A percentile compares a stretch with the other conserved stretches of the same genome.
Conservation (phyloP, 768 basidiomycete genomes). For the Xerocomellus dryophilus region DNA sequence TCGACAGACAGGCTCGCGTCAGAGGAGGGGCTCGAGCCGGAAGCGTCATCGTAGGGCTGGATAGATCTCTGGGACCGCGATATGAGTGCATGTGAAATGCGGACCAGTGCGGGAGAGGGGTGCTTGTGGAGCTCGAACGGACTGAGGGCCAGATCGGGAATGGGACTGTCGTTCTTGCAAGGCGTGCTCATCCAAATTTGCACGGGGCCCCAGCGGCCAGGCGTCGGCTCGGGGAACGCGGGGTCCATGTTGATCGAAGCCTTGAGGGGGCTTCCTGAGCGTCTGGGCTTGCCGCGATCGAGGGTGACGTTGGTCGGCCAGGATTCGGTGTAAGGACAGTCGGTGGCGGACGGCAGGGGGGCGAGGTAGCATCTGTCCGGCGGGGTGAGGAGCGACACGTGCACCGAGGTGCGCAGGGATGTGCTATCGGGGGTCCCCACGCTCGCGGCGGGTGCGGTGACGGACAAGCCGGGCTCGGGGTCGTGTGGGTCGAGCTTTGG, state of each 20-base stretch:
- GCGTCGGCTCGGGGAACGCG: constrained; percentile 3
- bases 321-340: constrained; percentile 23
- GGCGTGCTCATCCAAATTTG: constrained; percentile 29
- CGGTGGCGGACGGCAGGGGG: constrained; percentile 12
- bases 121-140: constrained; percentile 2
- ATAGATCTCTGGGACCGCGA: constrained; percentile 18
- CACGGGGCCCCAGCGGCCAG: constrained; percentile 12
- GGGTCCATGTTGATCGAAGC: constrained; percentile 5
- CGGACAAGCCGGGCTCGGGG: constrained; percentile 17
- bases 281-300: constrained; percentile 11
- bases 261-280: constrained; percentile 24
- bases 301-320: constrained; percentile 13
- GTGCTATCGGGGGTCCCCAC: constrained; percentile 7
- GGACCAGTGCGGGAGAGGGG: background rate
- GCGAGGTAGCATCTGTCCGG: constrained; percentile 24
- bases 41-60: constrained; percentile 9
- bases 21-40: constrained; percentile 4
- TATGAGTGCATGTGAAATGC: constrained; percentile 20
- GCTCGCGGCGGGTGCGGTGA: background rate
- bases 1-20: constrained; percentile 2
- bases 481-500: constrained; percentile 17
- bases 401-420: background rate
- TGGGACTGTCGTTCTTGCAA: constrained; percentile 2
- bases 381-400: constrained; percentile 21
- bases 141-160: background rate